Conservation (phyloP, 1,139 yeast genomes). For the Wickerhamiella pararugosa region DNA sequence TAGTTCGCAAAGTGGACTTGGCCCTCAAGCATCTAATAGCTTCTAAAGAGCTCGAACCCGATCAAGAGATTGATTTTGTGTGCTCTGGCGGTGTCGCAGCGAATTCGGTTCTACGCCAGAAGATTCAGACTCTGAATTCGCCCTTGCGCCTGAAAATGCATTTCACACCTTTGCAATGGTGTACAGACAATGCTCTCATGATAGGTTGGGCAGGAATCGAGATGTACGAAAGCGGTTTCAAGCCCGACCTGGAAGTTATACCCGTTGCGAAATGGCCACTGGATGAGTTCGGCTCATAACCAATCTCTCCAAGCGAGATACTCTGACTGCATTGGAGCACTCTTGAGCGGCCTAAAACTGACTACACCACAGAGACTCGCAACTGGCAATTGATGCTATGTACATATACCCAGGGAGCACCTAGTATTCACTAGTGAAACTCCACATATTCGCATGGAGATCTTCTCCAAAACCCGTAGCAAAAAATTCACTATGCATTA, state of each 20-base stretch:
- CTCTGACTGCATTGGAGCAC: no score
- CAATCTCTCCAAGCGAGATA: not conserved
- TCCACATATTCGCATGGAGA: no score
- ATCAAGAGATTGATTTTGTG: conserved; percentile 40
- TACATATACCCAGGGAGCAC: no score
- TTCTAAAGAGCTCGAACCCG: conserved; percentile 1
- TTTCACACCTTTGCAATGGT: conserved; percentile 57
- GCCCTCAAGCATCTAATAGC: conserved; percentile 20
- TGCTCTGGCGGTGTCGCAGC: conserved; percentile 95
- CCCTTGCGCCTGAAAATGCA: conserved; percentile 27
- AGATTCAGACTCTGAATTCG: conserved; percentile 30
- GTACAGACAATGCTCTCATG: conserved; percentile 95
- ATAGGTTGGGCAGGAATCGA: conserved; percentile 96
- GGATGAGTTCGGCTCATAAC: conserved; percentile 11
- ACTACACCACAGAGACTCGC: no score
- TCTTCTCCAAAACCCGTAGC: no score
- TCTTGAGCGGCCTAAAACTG: no score
- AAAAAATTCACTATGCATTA: no score
- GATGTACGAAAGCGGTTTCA: conserved; percentile 40
- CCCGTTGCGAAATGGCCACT: conserved; percentile 68
- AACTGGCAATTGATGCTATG: no score
- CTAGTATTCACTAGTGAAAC: no score
- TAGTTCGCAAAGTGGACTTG: conserved; percentile 45
- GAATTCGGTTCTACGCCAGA: conserved; percentile 41
- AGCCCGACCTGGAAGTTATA: conserved; percentile 35